Evolutionary conservation across 164 flowering plant genomes (phyloP).

Genomic region (Litsea cubeba): DNA sequence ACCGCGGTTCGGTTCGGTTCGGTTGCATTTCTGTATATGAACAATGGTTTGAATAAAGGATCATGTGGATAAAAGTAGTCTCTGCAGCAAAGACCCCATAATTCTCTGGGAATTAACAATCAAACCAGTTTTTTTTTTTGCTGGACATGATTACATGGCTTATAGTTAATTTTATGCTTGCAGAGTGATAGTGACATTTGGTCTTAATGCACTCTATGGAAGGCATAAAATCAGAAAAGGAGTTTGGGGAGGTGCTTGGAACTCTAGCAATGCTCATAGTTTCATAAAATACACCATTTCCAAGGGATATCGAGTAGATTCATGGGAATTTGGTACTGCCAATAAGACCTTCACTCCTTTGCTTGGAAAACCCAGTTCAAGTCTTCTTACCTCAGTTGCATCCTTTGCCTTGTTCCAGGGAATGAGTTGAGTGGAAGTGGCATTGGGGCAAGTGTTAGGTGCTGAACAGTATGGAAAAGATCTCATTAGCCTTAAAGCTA

Average conservation of each 20-base stretch:
- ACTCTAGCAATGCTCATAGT: constrained; percentile 54
- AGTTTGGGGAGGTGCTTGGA: constrained; percentile 83
- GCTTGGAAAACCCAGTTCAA: constrained; percentile 1
- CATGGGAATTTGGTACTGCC: constrained; percentile 87
- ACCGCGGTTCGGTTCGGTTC: no score
- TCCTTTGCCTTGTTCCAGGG: constrained; percentile 33
- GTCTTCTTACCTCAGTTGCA: not conserved
- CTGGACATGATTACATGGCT: no score
- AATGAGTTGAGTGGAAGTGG: constrained; percentile 77
- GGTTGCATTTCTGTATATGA: no score
- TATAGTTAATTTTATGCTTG: constrained; percentile 14
- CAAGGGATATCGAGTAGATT: constrained; percentile 71
- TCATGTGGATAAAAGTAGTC: no score
- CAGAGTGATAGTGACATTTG: constrained; percentile 79
- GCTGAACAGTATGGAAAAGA: constrained; percentile 78
- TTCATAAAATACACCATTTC: constrained; percentile 70
- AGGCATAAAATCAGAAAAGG: constrained; percentile 32
- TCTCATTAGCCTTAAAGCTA: constrained; percentile 43
- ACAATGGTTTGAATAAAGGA: no score
- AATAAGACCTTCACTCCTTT: not conserved
- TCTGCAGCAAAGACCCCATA: no score
- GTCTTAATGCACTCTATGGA: constrained; percentile 87
- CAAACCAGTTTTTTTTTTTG: no score
- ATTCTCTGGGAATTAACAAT: no score
- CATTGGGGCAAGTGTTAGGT: constrained; percentile 63